phyloP scores from a whole-genome alignment of 2,329 filamentous ascomycete genomes.

The Claviceps pusilla region DNA sequence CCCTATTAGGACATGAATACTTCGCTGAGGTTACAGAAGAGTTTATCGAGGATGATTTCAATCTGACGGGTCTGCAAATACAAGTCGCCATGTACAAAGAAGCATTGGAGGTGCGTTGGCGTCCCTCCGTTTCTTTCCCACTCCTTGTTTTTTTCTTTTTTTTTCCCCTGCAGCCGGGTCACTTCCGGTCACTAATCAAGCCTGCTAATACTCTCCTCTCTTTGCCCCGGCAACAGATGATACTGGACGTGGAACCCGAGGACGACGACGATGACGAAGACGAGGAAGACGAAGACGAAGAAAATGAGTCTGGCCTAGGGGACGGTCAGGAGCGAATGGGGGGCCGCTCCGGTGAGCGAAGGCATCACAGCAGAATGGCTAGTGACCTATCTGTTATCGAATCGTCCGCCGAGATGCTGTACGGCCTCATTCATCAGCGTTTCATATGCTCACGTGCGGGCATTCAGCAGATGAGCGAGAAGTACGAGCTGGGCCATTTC shows the following conservation, averaged over 20 bases:
- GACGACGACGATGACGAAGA: conserved; percentile 81
- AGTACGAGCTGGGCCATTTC: conserved; percentile 94
- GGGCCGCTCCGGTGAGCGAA: conserved; percentile 39
- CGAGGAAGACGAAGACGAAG: conserved; percentile 61
- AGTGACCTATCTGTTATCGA: conserved; percentile 93
- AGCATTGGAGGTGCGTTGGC: conserved; percentile 58
- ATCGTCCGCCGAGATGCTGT: conserved; percentile 93
- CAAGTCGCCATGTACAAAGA: conserved; percentile 99
- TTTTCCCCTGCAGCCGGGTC: neutral
- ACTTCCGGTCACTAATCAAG: neutral
- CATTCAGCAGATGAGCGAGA: conserved; percentile 98
- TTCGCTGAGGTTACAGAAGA: conserved; percentile 98
- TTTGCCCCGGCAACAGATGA: conserved; percentile 49
- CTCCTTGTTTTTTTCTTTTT: neutral
- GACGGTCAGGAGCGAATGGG: conserved; percentile 43
- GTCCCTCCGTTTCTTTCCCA: neutral
- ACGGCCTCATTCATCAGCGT: conserved; percentile 93
- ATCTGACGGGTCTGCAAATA: conserved; percentile 83
- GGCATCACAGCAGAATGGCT: conserved; percentile 70
- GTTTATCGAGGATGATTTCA: conserved; percentile 99
- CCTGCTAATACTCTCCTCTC: neutral
- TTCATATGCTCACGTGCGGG: conserved; percentile 94
- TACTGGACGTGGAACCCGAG: conserved; percentile 92
- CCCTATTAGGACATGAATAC: conserved; percentile 89
- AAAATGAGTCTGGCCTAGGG: conserved; percentile 47